Percentiles rank a stretch among this genome's conserved stretches.
Conservation (phyloP, 345 rosid genomes). For the Ceriops zippeliana region DNA sequence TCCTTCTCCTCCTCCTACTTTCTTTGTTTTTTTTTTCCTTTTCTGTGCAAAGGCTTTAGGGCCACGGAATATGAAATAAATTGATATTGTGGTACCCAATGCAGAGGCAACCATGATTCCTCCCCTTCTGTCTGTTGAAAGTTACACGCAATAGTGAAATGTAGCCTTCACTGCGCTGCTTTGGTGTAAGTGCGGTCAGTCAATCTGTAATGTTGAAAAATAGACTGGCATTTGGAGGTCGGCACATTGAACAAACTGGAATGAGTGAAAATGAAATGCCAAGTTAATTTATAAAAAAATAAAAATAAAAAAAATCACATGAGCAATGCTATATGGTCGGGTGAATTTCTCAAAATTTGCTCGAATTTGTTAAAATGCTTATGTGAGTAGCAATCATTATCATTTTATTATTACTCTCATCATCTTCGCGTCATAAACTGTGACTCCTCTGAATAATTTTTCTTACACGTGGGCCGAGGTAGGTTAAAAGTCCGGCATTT, state of each 20-base stretch:
- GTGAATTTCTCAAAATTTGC: neutral
- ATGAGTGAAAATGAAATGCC: neutral
- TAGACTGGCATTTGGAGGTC: too few species aligned
- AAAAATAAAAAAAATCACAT: too few species aligned
- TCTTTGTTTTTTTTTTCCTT: too few species aligned
- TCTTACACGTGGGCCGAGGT: slow-evolving; percentile 19
- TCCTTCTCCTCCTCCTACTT: too few species aligned
- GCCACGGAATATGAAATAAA: neutral
- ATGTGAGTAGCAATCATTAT: too few species aligned
- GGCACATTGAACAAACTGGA: too few species aligned
- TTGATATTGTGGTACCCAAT: neutral
- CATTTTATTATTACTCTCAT: too few species aligned
- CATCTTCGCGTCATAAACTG: too few species aligned
- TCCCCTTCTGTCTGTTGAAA: neutral
- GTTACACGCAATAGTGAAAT: neutral
- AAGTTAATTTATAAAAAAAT: too few species aligned
- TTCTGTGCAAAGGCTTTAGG: neutral
- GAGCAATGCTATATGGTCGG: too few species aligned
- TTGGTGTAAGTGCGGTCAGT: slow-evolving; percentile 22
- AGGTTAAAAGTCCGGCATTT: slow-evolving; percentile 12
- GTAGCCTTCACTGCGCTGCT: neutral
- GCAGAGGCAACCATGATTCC: neutral
- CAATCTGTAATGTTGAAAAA: neutral
- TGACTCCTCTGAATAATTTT: too few species aligned
- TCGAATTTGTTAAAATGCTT: too few species aligned